Conservation (phyloP, 495 filamentous ascomycete genomes). For the Penicillium chermesinum region DNA sequence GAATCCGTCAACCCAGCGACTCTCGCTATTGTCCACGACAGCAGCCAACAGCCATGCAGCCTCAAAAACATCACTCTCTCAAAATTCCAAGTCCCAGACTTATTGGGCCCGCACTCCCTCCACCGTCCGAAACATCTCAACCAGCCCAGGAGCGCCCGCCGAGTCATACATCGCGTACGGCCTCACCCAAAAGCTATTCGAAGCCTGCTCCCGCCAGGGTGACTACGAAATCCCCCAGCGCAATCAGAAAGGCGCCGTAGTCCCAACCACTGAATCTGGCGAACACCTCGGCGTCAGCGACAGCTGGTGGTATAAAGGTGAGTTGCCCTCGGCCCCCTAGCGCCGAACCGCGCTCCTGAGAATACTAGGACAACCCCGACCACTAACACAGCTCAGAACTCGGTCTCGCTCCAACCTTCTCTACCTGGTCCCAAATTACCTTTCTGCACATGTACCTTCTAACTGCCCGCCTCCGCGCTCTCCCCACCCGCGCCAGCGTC, state of each 20-base stretch:
- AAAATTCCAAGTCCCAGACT: slow-evolving; percentile 5
- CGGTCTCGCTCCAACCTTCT: slow-evolving; percentile 75
- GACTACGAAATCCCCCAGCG: slow-evolving; percentile 63
- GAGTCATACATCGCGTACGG: slow-evolving; percentile 74
- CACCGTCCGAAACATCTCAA: slow-evolving; percentile 26
- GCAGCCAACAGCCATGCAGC: background rate
- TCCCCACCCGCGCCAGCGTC: slow-evolving; percentile 55
- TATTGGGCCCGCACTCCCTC: slow-evolving; percentile 20
- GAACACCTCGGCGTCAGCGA: slow-evolving; percentile 72
- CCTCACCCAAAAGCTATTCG: slow-evolving; percentile 71
- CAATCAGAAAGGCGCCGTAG: slow-evolving; percentile 46
- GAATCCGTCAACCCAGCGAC: slow-evolving; percentile 7
- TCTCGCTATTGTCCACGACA: slow-evolving; percentile 7
- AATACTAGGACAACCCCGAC: background rate
- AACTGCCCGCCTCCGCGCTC: slow-evolving; percentile 74
- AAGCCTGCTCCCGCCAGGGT: slow-evolving; percentile 69
- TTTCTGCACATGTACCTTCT: slow-evolving; percentile 95
- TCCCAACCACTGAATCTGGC: slow-evolving; percentile 62
- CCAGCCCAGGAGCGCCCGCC: slow-evolving; percentile 37
- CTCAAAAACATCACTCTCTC: background rate
- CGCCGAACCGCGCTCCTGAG: background rate
- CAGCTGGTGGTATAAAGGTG: slow-evolving; percentile 81
- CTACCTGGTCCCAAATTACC: slow-evolving; percentile 90
- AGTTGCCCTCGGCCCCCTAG: background rate
- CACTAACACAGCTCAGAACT: slow-evolving; percentile 36